These are phyloP conservation scores for Serendipita sp. DNA, from an alignment of 768 basidiomycete species.

Conservation along the genomic window DNA sequence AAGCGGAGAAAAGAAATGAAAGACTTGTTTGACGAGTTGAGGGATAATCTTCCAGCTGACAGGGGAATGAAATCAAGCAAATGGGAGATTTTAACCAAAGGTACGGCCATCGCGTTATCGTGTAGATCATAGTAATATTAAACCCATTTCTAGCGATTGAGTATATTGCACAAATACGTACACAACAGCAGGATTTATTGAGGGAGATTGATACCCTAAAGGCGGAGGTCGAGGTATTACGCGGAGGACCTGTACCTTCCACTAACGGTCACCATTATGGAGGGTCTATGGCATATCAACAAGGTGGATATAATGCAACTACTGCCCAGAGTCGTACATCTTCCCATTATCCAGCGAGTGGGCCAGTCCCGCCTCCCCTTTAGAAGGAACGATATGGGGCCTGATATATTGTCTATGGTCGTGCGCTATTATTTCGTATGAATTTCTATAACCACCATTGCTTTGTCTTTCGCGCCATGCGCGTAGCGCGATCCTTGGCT, in stretches of 20 bases:
- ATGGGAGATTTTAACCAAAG: conserved; percentile 98
- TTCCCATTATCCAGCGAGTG: not conserved
- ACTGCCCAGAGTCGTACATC: not conserved
- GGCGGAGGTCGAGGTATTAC: conserved; percentile 50
- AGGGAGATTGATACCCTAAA: conserved; percentile 65
- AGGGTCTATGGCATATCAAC: not conserved
- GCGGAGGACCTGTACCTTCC: conserved; percentile 35
- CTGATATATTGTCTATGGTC: too few relatives aligned
- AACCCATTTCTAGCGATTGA: conserved; percentile 46
- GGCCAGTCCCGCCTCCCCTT: not conserved
- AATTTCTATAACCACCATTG: too few relatives aligned
- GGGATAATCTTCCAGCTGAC: conserved; percentile 83
- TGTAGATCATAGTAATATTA: not conserved
- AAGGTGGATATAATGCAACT: not conserved
- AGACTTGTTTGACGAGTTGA: conserved; percentile 89
- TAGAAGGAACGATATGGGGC: not conserved
- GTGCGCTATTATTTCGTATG: too few relatives aligned
- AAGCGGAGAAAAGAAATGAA: conserved; percentile 99
- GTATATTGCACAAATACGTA: conserved; percentile 66
- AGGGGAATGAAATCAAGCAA: conserved; percentile 93
- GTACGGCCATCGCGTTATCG: conserved; percentile 22
- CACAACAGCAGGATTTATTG: conserved; percentile 55
- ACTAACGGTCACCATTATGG: not conserved
- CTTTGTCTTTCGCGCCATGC: too few relatives aligned
- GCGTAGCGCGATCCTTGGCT: too few relatives aligned